A percentile compares a stretch with the other conserved stretches of the same genome.
phyloP scores from a whole-genome alignment of 768 basidiomycete genomes.

The Grammothele lineata region DNA sequence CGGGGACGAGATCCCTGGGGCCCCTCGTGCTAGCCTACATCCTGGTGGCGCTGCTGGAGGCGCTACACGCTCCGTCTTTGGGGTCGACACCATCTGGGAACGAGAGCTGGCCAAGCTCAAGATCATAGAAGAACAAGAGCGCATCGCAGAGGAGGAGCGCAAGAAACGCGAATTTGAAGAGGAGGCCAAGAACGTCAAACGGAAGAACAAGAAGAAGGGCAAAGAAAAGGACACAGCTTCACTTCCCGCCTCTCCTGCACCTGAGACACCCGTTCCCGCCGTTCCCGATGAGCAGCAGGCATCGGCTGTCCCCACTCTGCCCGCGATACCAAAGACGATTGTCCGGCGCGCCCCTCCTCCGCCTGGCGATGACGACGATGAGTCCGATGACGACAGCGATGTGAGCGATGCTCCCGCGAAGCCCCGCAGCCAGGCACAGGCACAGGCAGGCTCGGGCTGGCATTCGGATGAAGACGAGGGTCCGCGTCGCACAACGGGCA shows the following conservation, averaged over 20 bases:
- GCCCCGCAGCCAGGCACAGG: neutral
- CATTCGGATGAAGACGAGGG: conserved; percentile 66
- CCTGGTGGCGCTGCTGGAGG: conserved; percentile 25
- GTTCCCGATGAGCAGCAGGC: conserved; percentile 7
- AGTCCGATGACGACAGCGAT: conserved; percentile 52
- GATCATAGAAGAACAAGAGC: conserved; percentile 70
- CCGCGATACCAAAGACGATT: conserved; percentile 32
- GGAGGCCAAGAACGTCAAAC: conserved; percentile 37
- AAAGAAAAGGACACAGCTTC: conserved; percentile 39
- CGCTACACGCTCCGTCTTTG: conserved; percentile 77
- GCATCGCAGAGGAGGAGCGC: conserved; percentile 48
- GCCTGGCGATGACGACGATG: conserved; percentile 34
- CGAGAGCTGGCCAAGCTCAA: conserved; percentile 78
- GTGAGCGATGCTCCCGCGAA: conserved; percentile 31
- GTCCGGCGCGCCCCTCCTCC: conserved; percentile 28
- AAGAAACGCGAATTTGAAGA: conserved; percentile 43
- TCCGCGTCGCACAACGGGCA: conserved; percentile 54
- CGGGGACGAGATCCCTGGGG: conserved; percentile 43
- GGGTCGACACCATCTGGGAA: conserved; percentile 92
- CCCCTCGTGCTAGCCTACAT: conserved; percentile 28
- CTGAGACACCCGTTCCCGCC: conserved; percentile 4
- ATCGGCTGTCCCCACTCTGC: conserved; percentile 25
- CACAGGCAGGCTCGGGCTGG: conserved; percentile 27
- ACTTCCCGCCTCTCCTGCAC: conserved; percentile 1
- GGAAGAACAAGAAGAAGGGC: conserved; percentile 40